Evolutionary conservation across 257 asterid genomes (phyloP), one percentile per base, ranked within the genome.

Genomic region (Lavandula angustifolia): DNA sequence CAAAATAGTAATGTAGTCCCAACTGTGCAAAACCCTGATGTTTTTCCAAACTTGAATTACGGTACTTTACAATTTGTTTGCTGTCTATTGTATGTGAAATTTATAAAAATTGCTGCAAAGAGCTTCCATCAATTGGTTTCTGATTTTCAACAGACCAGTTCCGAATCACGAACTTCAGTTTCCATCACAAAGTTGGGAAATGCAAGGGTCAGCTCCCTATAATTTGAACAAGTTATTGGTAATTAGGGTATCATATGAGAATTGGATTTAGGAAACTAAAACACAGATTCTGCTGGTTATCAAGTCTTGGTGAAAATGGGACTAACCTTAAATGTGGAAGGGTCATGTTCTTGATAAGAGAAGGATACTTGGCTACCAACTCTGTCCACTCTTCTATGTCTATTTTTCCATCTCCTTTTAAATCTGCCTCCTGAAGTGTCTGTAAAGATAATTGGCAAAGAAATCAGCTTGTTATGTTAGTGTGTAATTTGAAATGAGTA

Each of bases 321-420:
- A 73, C 87, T 71, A 60, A 89, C 99, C 86, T 87, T 54, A 92
- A 81, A 75, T 82, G 76, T 9, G 97, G 94, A 70, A 92, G 92
- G 55, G 97, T 92, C 89, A 89, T 86, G 73, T 89, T 92, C 84
- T 80, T 87, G 59, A 86, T 73, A 55, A 92, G 95, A 66, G 99
- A 85, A 4, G 97, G 97, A 69, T 84, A 74, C 77, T 74, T 90
- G 1, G 84, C 79, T 18, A 83, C 99, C 70, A 89, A 74, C 14
- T 87, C 83, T 67, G 80, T 76, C 99, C 99, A 92, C 60, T 92
- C 99, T 57, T 85, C 88, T 60, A 57, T 64, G 78, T 92, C 99
- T 54, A 92, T 89, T 83, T 76, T 89, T 14, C 96, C 99, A 42
- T 92, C 97, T 37, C 86, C 82, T 3, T 87, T 87, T 54, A 70